Percentiles rank a stretch among this genome's conserved stretches.
Evolutionary conservation across 129 eudicot genomes (phyloP).

Genomic region (Solidago caesia): DNA sequence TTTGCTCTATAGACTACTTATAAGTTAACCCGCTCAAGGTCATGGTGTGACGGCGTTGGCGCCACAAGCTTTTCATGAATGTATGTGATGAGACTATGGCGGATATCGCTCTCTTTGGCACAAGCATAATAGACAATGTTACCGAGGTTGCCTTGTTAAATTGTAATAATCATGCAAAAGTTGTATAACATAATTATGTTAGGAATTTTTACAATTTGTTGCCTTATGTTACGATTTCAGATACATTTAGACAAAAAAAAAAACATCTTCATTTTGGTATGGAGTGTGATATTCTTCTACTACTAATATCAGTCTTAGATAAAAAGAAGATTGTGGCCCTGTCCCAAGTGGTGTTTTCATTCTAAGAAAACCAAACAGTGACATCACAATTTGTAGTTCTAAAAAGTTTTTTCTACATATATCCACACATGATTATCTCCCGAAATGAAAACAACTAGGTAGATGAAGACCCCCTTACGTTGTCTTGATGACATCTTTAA

Average conservation of each 20-base stretch:
- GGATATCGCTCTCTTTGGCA: not conserved
- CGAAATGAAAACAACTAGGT: too few species aligned
- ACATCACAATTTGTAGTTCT: too few species aligned
- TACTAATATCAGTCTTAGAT: not conserved
- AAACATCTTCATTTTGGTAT: not conserved
- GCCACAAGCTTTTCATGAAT: not conserved
- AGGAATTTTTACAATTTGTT: too few species aligned
- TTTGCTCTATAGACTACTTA: not conserved
- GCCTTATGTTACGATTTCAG: too few species aligned
- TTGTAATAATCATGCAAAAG: too few species aligned
- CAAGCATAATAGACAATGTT: not conserved
- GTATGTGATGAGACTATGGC: not conserved
- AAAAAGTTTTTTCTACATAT: too few species aligned
- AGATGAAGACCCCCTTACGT: too few species aligned
- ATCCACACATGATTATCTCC: too few species aligned
- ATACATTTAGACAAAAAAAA: too few species aligned
- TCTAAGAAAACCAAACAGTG: too few species aligned
- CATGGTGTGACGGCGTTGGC: not conserved
- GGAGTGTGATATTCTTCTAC: conserved; percentile 11
- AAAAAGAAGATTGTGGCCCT: conserved; percentile 3
- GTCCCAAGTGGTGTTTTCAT: not conserved
- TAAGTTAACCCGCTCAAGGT: not conserved
- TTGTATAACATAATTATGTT: not conserved
- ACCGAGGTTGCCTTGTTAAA: not conserved
- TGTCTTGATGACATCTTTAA: too few species aligned